phyloP scores from a whole-genome alignment of 768 basidiomycete genomes.

The Cystofilobasidium macerans region DNA sequence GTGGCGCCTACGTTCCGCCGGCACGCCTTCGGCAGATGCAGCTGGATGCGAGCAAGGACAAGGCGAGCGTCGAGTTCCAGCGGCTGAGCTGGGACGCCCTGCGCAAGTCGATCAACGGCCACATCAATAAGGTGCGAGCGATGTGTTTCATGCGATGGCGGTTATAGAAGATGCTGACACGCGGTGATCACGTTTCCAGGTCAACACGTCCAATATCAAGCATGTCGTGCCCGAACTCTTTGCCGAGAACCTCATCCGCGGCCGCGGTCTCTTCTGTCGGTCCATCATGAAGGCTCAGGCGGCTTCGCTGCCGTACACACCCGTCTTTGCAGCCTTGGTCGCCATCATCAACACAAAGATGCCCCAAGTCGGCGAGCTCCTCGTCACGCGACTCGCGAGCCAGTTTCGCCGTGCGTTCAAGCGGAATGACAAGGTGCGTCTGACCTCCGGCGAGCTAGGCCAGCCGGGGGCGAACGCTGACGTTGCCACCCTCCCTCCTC shows the following conservation, averaged over 20 bases:
- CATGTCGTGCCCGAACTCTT: conserved; percentile 83
- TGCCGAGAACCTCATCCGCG: conserved; percentile 83
- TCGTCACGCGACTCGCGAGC: conserved; percentile 77
- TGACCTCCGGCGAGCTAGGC: not conserved
- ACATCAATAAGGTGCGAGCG: conserved; percentile 69
- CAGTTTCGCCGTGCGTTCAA: conserved; percentile 93
- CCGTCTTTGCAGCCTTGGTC: conserved; percentile 88
- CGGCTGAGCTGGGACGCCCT: conserved; percentile 94
- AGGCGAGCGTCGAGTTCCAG: conserved; percentile 78
- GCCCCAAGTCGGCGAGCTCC: conserved; percentile 86
- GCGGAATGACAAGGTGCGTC: conserved; percentile 84
- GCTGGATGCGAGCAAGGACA: conserved; percentile 67
- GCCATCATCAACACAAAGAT: conserved; percentile 94
- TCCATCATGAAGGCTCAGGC: conserved; percentile 98
- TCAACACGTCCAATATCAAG: conserved; percentile 94
- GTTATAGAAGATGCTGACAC: not conserved
- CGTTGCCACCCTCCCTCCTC: not conserved
- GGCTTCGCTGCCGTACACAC: conserved; percentile 91
- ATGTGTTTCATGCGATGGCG: not conserved
- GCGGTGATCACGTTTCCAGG: conserved; percentile 36
- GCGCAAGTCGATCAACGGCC: conserved; percentile 94
- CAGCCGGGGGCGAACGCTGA: too few species aligned
- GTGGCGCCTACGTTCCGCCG: conserved; percentile 94
- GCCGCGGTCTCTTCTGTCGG: conserved; percentile 79
- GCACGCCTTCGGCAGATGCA: conserved; percentile 84